Conservation (phyloP, 495 filamentous ascomycete genomes). For the Aspergillus homomorphus region DNA sequence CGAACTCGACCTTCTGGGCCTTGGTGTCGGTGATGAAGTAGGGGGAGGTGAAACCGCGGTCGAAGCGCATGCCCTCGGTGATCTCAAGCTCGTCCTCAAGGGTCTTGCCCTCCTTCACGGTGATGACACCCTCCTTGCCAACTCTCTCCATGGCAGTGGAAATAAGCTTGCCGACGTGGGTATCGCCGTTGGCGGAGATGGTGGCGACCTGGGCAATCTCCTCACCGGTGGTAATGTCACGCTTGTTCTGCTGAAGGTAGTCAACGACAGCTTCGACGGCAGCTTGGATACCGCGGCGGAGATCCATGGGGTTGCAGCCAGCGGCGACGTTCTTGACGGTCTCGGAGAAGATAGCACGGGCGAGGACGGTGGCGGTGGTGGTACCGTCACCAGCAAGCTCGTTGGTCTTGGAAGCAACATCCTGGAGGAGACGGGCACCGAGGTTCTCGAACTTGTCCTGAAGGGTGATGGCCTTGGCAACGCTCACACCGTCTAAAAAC, state of each 20-base stretch:
- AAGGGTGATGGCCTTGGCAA: conserved; percentile 85
- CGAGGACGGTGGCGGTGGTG: conserved; percentile 94
- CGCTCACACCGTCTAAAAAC: conserved; percentile 81
- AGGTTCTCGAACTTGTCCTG: conserved; percentile 99
- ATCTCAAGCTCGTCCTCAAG: conserved; percentile 97
- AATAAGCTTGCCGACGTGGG: conserved; percentile 92
- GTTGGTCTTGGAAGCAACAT: conserved; percentile 99
- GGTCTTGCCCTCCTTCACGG: conserved; percentile 99
- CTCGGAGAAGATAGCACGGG: conserved; percentile 98
- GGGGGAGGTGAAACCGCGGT: conserved; percentile 95
- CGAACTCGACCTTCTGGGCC: conserved; percentile 97
- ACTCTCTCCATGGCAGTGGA: conserved; percentile 99
- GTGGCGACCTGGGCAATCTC: conserved; percentile 98
- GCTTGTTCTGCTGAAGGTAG: conserved; percentile 89
- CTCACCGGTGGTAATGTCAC: conserved; percentile 93
- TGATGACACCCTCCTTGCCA: conserved; percentile 99
- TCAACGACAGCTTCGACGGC: conserved; percentile 92
- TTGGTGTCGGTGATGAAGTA: conserved; percentile 99
- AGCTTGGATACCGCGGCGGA: conserved; percentile 92
- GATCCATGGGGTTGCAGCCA: conserved; percentile 99
- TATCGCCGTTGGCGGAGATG: conserved; percentile 95
- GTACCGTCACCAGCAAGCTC: conserved; percentile 98
- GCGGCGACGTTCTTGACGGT: conserved; percentile 99
- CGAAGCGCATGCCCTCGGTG: conserved; percentile 99
- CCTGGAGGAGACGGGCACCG: conserved; percentile 91